Base-by-base conservation (phyloP, 2,329 filamentous ascomycete species). In the Madurella mycetomatis region DNA sequence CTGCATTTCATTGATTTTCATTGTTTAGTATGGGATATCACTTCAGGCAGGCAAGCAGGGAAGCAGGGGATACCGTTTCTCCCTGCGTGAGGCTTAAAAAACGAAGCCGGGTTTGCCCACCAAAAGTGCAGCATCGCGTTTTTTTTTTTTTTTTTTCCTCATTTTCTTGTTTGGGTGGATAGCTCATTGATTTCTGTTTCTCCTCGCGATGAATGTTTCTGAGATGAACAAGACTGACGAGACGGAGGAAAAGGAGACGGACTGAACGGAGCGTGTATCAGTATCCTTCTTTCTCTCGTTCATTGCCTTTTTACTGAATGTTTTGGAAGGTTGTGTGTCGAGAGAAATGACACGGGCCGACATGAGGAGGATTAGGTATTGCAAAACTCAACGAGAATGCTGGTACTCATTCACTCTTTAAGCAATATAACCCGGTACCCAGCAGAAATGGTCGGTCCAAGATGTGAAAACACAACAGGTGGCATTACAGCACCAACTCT, bases 211-310 rank as follows among this genome's bases (percentile, higher is more conserved):
- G 25, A 25, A 25, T 25, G 25, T 25, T 25, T 25, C 25, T 25
- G 7, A 25, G 25, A 25, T 25, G 25, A 3, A 7, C 25, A 25
- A 25, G 34, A 46, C 31, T 19, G 51, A 40, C 2, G 9, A 45
- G 25, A 32, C 11, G n/a, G 50, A 45, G 45, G 34, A 37, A 37
- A 37, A 12, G 34, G 53, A 53, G 39, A 51, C 13, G 17, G 49
- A 54, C 39, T 25, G 30, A 56, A 55, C 34, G 53, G 11, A 45
- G 43, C 47, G 31, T 51, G 52, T 53, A 45, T 44, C 32, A 50
- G 39, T 60, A 51, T 46, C 39, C 49, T 59, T 59, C 54, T 57
- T 51, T 41, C 57, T 53, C 52, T 57, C 57, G 41, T 55, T 59
- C 47, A 49, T 49, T 25, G 42, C 43, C 15, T 50, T 49, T 52